A percentile compares a stretch with the other conserved stretches of the same genome.
phyloP scores from a whole-genome alignment of 2,329 filamentous ascomycete genomes.

The Cucurbitaria berberidis region DNA sequence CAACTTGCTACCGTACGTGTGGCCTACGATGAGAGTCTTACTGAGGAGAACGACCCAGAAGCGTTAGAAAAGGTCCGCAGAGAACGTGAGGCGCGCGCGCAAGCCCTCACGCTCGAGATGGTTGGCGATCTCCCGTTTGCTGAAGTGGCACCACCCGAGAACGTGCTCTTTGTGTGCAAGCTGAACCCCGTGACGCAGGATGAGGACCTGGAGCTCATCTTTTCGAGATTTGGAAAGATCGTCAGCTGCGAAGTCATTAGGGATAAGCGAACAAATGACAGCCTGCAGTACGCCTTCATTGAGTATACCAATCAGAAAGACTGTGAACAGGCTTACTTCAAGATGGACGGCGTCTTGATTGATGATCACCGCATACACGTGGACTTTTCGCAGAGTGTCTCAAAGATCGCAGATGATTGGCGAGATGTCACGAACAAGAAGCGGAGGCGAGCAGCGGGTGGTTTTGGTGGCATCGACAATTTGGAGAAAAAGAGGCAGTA shows the following conservation, averaged over 20 bases:
- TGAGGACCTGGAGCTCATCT: conserved; percentile 92
- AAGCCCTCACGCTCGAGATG: conserved; percentile 95
- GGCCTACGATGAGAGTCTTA: conserved; percentile 82
- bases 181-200: conserved; percentile 95
- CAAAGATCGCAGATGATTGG: conserved; percentile 88
- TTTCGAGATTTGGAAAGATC: conserved; percentile 94
- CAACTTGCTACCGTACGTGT: conserved; percentile 93
- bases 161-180: conserved; percentile 98
- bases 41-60: conserved; percentile 80
- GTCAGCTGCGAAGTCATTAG: conserved; percentile 95
- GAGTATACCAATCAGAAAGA: conserved; percentile 93
- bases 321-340: conserved; percentile 95
- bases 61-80: conserved; percentile 78
- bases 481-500: conserved; percentile 93
- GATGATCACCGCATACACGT: conserved; percentile 98
- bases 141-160: conserved; percentile 96
- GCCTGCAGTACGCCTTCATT: conserved; percentile 95
- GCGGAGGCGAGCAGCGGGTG: conserved; percentile 66
- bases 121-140: conserved; percentile 97
- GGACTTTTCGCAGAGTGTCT: conserved; percentile 95
- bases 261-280: conserved; percentile 92
- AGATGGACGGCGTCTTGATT: conserved; percentile 97
- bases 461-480: conserved; percentile 88
- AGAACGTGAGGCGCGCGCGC: conserved; percentile 89
- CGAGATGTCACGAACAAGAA: conserved; percentile 84